Evolutionary conservation across 1,139 yeast genomes (phyloP).

Genomic region (Diutina scorzettiae): DNA sequence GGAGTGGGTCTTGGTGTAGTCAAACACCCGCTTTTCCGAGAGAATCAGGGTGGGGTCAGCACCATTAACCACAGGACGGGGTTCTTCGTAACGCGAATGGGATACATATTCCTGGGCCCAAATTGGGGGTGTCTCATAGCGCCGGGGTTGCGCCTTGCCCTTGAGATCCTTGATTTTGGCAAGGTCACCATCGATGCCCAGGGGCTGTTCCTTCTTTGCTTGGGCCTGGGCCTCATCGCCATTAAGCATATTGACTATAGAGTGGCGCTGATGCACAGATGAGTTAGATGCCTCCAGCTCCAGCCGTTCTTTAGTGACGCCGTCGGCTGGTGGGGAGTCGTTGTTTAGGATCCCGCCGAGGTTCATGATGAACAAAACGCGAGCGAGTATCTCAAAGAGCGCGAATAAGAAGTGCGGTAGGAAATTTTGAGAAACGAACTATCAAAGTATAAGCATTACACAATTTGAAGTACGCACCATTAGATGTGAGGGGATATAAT

Average conservation of each 20-base stretch:
- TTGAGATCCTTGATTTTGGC: constrained; percentile 12
- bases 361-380: constrained; percentile 27
- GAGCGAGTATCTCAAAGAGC: too few relatives aligned
- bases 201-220: constrained; percentile 10
- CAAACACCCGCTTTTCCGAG: constrained; percentile 23
- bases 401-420: too few relatives aligned
- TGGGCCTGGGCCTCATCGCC: constrained; percentile 30
- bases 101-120: constrained; percentile 79
- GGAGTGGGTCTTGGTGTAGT: constrained; percentile 22
- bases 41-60: constrained; percentile 5
- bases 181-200: constrained; percentile 10
- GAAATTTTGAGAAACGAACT: too few relatives aligned
- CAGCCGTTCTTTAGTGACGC: background rate
- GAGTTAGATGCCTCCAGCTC: constrained; percentile 4
- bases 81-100: constrained; percentile 9
- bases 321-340: constrained; percentile 22
- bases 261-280: constrained; percentile 18
- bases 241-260: constrained; percentile 36
- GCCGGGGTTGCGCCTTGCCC: constrained; percentile 37
- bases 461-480: too few relatives aligned
- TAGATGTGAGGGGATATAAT: too few relatives aligned
- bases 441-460: too few relatives aligned
- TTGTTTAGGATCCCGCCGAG: constrained; percentile 36
- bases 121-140: constrained; percentile 57
- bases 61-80: background rate